Conservation (phyloP, 169 alveolate species). For the Amoebophrya sp. region DNA sequence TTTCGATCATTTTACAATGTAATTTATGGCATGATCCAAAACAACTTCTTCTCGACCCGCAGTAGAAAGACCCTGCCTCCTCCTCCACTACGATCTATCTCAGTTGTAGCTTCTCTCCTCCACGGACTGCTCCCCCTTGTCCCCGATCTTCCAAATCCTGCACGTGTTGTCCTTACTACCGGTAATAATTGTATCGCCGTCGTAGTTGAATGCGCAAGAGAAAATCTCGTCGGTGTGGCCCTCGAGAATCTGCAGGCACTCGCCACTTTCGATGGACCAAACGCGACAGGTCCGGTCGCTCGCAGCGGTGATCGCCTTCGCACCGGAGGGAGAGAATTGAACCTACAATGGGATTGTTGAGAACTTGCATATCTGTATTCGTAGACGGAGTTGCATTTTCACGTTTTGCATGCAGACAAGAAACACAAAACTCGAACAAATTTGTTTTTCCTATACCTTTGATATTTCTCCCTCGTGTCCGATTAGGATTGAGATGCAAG, state of each 20-base stretch:
- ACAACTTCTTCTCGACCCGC: too few species aligned
- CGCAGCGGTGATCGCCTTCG: conserved; percentile 66
- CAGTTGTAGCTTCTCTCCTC: too few species aligned
- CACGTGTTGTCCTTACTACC: conserved; percentile 77
- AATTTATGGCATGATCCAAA: too few species aligned
- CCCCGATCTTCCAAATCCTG: conserved; percentile 75
- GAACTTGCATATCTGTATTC: too few species aligned
- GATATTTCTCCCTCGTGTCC: conserved; percentile 74
- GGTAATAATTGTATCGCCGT: conserved; percentile 73
- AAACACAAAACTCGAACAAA: too few species aligned
- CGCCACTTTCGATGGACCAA: conserved; percentile 67
- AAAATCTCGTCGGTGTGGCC: conserved; percentile 80
- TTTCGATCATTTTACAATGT: too few species aligned
- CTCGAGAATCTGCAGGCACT: conserved; percentile 66
- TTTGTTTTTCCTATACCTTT: too few species aligned
- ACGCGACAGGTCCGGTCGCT: conserved; percentile 65
- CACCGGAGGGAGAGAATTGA: conserved; percentile 67
- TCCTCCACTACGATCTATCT: too few species aligned
- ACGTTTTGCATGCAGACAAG: not conserved
- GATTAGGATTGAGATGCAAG: conserved; percentile 55
- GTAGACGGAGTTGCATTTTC: too few species aligned
- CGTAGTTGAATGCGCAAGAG: conserved; percentile 81
- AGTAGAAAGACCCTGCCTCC: too few species aligned
- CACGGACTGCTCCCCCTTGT: too few species aligned
- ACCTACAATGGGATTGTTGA: conserved; percentile 26